Conservation (phyloP, 164 flowering plant species). For the Vitis rupestris region DNA sequence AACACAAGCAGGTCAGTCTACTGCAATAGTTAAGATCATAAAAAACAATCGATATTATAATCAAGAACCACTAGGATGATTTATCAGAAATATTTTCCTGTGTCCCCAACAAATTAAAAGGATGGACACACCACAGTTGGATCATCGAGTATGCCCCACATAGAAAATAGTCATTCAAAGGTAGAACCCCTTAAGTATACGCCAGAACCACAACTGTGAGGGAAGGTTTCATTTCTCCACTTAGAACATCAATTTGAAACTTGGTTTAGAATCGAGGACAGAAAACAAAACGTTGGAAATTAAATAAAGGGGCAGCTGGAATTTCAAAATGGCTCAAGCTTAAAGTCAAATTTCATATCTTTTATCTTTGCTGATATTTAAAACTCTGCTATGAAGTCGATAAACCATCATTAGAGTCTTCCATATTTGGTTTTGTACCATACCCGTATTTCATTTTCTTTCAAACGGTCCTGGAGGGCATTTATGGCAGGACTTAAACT, state of each 20-base stretch:
- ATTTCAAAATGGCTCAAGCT: background rate
- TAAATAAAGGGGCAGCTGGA: background rate
- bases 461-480: constrained; percentile 74
- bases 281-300: background rate
- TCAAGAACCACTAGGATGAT: background rate
- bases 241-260: background rate
- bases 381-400: background rate
- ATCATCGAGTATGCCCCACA: background rate
- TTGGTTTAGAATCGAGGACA: background rate
- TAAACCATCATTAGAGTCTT: background rate
- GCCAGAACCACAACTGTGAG: background rate
- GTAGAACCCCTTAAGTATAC: background rate
- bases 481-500: constrained; percentile 90
- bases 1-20: constrained; percentile 5
- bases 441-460: constrained; percentile 90
- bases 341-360: background rate
- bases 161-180: too few species aligned
- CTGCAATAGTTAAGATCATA: background rate
- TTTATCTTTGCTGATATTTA: background rate
- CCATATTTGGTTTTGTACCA: constrained; percentile 11
- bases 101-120: background rate
- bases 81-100: background rate
- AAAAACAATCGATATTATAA: background rate
- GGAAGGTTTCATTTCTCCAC: background rate
- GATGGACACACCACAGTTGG: background rate